phyloP scores from a whole-genome alignment of 106 monocot species.

The Acorus calamus region DNA sequence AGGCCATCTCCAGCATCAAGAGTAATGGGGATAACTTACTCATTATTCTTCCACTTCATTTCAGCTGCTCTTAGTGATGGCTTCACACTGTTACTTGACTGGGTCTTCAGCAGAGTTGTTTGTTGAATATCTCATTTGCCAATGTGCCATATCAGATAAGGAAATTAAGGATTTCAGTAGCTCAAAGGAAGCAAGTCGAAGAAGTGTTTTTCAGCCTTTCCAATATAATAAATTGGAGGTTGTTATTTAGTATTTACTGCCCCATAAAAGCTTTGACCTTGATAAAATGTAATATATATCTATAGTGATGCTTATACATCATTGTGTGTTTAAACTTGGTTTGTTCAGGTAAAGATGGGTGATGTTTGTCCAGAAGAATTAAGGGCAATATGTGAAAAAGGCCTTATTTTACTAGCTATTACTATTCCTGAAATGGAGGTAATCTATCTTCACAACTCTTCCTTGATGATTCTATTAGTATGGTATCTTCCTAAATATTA shows the following conservation, averaged over 20 bases:
- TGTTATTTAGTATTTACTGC: neutral
- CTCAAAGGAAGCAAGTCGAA: slow-evolving; percentile 28
- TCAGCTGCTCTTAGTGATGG: slow-evolving; percentile 96
- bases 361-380: slow-evolving; percentile 47
- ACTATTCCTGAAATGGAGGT: slow-evolving; percentile 99
- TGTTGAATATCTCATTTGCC: slow-evolving; percentile 70
- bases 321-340: neutral
- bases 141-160: slow-evolving; percentile 75
- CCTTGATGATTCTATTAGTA: neutral
- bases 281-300: too few relatives aligned
- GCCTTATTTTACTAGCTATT: slow-evolving; percentile 75
- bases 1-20: too few relatives aligned
- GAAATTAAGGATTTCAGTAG: slow-evolving; percentile 35
- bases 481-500: neutral
- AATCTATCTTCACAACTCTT: neutral
- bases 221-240: slow-evolving; percentile 71
- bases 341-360: slow-evolving; percentile 36
- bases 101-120: slow-evolving; percentile 62
- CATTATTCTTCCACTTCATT: neutral
- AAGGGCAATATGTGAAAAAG: slow-evolving; percentile 78
- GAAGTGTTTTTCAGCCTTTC: slow-evolving; percentile 40
- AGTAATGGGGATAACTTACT: too few relatives aligned
- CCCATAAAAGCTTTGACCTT: too few relatives aligned
- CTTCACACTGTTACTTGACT: slow-evolving; percentile 84
- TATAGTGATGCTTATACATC: too few relatives aligned